A percentile compares a stretch with the other conserved stretches of the same genome.
These are phyloP conservation scores for Histomonas meleagridis DNA, from an alignment of 208 protist genomes.

Conservation along the genomic window DNA sequence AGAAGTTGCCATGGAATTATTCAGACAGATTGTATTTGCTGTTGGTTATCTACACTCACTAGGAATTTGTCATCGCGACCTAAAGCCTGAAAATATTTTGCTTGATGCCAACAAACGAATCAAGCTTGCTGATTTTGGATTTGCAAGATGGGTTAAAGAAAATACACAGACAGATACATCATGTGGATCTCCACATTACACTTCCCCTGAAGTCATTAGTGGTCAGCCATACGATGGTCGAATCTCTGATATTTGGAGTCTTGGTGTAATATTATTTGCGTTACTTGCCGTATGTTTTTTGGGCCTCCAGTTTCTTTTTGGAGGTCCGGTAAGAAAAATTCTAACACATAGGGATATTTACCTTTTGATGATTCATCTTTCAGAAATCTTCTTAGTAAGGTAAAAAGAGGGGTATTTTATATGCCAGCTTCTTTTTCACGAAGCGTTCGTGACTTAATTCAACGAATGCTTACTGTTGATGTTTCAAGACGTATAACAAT, in stretches of 20 bases:
- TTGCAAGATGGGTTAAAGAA: conserved; percentile 63
- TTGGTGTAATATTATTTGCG: background rate
- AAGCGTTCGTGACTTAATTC: background rate
- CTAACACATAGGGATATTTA: conserved; percentile 31
- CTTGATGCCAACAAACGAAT: conserved; percentile 28
- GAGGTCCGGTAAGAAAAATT: too few species aligned
- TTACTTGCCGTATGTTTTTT: background rate
- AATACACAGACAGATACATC: conserved; percentile 63
- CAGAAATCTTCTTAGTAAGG: background rate
- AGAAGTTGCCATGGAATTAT: conserved; percentile 74
- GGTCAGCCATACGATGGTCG: conserved; percentile 40
- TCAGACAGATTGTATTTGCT: conserved; percentile 21
- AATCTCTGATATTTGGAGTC: conserved; percentile 26
- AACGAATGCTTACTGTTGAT: background rate
- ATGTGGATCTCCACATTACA: conserved; percentile 73
- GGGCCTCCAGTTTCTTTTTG: background rate
- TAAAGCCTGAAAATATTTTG: conserved; percentile 42
- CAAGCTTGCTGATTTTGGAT: conserved; percentile 42
- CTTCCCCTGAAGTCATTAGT: conserved; percentile 69
- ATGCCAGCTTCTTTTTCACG: background rate
- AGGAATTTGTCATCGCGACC: conserved; percentile 40
- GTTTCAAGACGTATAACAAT: background rate
- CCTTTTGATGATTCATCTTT: conserved; percentile 28
- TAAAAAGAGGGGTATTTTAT: background rate
- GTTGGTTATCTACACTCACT: conserved; percentile 14